These are phyloP conservation scores for Ascochyta koolunga DNA, from an alignment of 2,329 filamentous ascomycete species.

Conservation along the genomic window DNA sequence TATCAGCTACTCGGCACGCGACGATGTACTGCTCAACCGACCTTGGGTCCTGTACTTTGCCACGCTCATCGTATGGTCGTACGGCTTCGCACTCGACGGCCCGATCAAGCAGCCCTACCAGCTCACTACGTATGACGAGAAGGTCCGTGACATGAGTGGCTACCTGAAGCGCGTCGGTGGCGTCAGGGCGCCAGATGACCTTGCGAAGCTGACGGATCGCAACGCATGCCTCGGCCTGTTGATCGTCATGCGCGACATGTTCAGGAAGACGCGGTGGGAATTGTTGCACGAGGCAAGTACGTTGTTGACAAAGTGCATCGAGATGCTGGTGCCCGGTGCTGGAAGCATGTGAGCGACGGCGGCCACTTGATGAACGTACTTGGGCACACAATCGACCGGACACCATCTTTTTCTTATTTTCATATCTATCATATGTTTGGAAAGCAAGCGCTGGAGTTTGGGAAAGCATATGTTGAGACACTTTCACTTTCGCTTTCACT, in stretches of 20 bases:
- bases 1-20: conserved; percentile 74
- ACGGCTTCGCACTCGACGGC: conserved; percentile 89
- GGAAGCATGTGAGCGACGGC: conserved; percentile 1
- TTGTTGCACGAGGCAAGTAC: conserved; percentile 85
- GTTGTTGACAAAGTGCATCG: conserved; percentile 80
- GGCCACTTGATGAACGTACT: neutral
- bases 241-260: conserved; percentile 80
- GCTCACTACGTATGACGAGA: conserved; percentile 67
- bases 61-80: conserved; percentile 90
- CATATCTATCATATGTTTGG: neutral
- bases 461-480: too few species aligned
- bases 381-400: neutral
- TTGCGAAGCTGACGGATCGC: conserved; percentile 74
- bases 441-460: neutral
- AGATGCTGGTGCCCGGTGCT: conserved; percentile 55
- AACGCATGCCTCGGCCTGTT: conserved; percentile 84
- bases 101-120: conserved; percentile 62
- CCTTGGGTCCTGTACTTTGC: conserved; percentile 97
- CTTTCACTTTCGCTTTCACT: too few species aligned
- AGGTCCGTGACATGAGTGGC: conserved; percentile 76
- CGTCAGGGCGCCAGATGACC: conserved; percentile 75
- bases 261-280: conserved; percentile 87
- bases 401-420: neutral
- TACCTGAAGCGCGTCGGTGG: conserved; percentile 77
- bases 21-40: conserved; percentile 88